Conservation (phyloP, 176 grass and related monocot species). For the Saccharum officinarum region DNA sequence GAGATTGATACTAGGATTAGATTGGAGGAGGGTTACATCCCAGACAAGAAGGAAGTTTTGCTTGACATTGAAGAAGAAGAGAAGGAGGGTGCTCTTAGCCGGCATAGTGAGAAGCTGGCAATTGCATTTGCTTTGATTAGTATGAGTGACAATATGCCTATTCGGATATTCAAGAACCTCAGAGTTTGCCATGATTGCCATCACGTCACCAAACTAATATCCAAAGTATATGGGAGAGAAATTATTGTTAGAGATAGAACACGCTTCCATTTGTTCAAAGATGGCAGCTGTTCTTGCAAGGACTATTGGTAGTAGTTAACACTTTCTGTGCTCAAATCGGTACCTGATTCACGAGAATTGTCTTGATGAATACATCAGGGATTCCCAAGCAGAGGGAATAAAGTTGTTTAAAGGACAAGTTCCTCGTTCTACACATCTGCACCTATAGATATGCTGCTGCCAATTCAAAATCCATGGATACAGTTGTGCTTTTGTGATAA, state of each 20-base stretch:
- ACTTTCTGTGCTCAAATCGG: slow-evolving; percentile 4
- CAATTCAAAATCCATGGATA: slow-evolving; percentile 22
- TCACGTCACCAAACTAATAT: slow-evolving; percentile 66
- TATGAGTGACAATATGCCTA: slow-evolving; percentile 35
- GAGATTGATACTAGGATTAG: slow-evolving; percentile 57
- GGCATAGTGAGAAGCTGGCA: slow-evolving; percentile 64
- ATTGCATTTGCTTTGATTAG: slow-evolving; percentile 53
- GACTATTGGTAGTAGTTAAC: slow-evolving; percentile 52
- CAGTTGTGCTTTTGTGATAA: not conserved
- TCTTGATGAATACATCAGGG: slow-evolving; percentile 15
- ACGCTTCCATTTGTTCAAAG: slow-evolving; percentile 64
- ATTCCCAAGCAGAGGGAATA: not conserved
- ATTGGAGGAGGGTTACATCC: slow-evolving; percentile 56
- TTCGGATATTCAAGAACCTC: slow-evolving; percentile 61
- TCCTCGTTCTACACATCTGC: slow-evolving; percentile 1
- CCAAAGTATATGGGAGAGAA: slow-evolving; percentile 58
- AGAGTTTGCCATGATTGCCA: slow-evolving; percentile 61
- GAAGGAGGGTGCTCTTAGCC: slow-evolving; percentile 48
- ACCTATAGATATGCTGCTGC: not conserved
- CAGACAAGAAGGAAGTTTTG: slow-evolving; percentile 59
- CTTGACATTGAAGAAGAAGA: slow-evolving; percentile 64
- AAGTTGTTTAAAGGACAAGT: not conserved
- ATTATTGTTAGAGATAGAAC: slow-evolving; percentile 61
- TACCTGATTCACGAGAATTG: not conserved
- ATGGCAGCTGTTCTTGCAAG: slow-evolving; percentile 49